A percentile compares a stretch with the other conserved stretches of the same genome.
phyloP scores from a whole-genome alignment of 2,329 filamentous ascomycete genomes.

The Triangularia verruculosa region DNA sequence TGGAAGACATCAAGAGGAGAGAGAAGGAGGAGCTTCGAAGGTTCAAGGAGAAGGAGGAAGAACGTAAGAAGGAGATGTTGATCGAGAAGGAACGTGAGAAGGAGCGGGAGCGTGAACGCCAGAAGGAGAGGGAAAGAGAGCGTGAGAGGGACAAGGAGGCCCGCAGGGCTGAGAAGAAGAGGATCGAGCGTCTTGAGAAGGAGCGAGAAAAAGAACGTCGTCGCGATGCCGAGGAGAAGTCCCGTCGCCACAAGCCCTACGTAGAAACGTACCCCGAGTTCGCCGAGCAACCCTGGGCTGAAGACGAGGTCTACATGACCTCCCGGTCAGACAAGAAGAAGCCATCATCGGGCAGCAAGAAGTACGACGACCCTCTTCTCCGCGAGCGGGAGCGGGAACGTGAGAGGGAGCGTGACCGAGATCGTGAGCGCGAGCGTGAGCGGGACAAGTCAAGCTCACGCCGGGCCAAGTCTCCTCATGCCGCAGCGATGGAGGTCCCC shows the following conservation, averaged over 20 bases:
- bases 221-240: conserved; percentile 32
- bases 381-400: conserved; percentile 22
- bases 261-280: conserved; percentile 25
- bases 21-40: conserved; percentile 31
- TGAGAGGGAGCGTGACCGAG: conserved; percentile 8
- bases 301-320: conserved; percentile 26
- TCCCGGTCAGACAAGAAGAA: conserved; percentile 31
- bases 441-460: conserved; percentile 28
- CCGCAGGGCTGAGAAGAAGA: conserved; percentile 36
- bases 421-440: conserved; percentile 18
- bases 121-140: conserved; percentile 35
- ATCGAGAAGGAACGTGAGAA: conserved; percentile 31
- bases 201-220: conserved; percentile 29
- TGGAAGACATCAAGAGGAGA: conserved; percentile 32
- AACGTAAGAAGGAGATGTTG: conserved; percentile 36
- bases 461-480: conserved; percentile 22
- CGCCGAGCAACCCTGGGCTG: conserved; percentile 21
- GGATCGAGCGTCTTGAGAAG: conserved; percentile 28
- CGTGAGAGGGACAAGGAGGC: conserved; percentile 18
- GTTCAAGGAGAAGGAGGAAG: conserved; percentile 36
- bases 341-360: conserved; percentile 31
- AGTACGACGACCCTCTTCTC: conserved; percentile 28
- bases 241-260: conserved; percentile 28
- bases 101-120: conserved; percentile 34
- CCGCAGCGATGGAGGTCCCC: neutral